Conservation (phyloP, 371 early-diverging fungal species). For the Syncephalastrum racemosum region DNA sequence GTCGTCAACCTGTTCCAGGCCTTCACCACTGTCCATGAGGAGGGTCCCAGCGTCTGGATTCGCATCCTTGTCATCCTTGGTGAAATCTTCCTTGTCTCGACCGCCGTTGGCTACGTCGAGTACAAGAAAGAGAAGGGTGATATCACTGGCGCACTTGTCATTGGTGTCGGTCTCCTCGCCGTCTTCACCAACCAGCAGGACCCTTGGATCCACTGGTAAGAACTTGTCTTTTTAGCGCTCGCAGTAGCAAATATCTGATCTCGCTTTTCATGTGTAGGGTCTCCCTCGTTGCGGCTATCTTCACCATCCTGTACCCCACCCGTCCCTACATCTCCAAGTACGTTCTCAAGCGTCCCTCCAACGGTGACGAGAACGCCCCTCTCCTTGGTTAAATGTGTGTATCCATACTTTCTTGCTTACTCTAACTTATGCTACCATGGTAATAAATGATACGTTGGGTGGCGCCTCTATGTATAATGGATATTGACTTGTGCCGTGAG, state of each 20-base stretch:
- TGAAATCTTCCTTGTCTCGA: conserved; percentile 55
- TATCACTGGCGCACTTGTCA: conserved; percentile 57
- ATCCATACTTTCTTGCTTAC: too few species aligned
- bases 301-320: conserved; percentile 55
- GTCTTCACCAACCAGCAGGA: conserved; percentile 47
- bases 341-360: conserved; percentile 28
- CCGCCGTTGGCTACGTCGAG: conserved; percentile 69
- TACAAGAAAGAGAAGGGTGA: conserved; percentile 65
- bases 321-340: conserved; percentile 51
- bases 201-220: conserved; percentile 46
- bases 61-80: conserved; percentile 54
- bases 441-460: too few species aligned
- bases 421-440: too few species aligned
- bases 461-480: too few species aligned
- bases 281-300: conserved; percentile 52
- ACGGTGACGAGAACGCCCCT: conserved; percentile 41
- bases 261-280: conserved; percentile 37
- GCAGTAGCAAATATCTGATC: conserved; percentile 34
- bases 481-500: too few species aligned
- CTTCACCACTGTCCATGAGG: conserved; percentile 43
- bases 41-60: conserved; percentile 49
- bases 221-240: conserved; percentile 30
- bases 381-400: conserved; percentile 37
- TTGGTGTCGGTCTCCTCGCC: conserved; percentile 50
- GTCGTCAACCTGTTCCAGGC: conserved; percentile 64